Base-by-base conservation (phyloP, 208 protist species). In the Wallacemonas sp. region DNA sequence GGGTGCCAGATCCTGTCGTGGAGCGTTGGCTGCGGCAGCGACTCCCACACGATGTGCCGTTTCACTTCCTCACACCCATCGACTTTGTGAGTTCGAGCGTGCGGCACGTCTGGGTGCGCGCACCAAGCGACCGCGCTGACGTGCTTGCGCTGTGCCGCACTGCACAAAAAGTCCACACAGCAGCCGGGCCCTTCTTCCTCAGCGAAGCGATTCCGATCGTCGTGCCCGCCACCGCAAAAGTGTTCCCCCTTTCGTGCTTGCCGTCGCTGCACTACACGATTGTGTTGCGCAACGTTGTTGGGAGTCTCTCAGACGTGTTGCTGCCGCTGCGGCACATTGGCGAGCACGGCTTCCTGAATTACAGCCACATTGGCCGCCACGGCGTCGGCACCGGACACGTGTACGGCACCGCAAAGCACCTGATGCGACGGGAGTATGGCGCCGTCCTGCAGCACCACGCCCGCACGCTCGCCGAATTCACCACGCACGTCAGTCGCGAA, bases 311-410 rank as follows among this genome's bases (percentile, higher is more conserved):
- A 1, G 81, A 90, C 57, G 62, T 95, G n/a, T 77, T 95, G 48
- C 74, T 80, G 1, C 75, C 72, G 47, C 77, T 95, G 12, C 79
- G 80, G 23, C 56, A 57, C 27, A 16, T 95, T 1, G 49, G 61
- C 32, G 34, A 41, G 17, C 27, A 70, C 43, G 90, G 90, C 9
- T 85, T 90, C 44, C 24, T 90, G 16, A 95, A 95, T 72, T 95
- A 92, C 77, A 65, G 54, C 11, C 87, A 95, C 76, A 62, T 88
- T 1, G 90, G 82, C 0, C 80, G 87, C 0, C 90, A 95, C 64
- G 90, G 90, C 17, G 52, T 85, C 12, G 70, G 82, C 1, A 65
- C 81, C 16, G 74, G 70, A 36, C 76, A 72, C 26, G 65, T 82
- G 52, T 95, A 87, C 76, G 65, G 87, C 27, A 75, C 76, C 43